Evolutionary conservation across 371 early-diverging fungal species (phyloP).

Genomic region (Scutellospora calospora): DNA sequence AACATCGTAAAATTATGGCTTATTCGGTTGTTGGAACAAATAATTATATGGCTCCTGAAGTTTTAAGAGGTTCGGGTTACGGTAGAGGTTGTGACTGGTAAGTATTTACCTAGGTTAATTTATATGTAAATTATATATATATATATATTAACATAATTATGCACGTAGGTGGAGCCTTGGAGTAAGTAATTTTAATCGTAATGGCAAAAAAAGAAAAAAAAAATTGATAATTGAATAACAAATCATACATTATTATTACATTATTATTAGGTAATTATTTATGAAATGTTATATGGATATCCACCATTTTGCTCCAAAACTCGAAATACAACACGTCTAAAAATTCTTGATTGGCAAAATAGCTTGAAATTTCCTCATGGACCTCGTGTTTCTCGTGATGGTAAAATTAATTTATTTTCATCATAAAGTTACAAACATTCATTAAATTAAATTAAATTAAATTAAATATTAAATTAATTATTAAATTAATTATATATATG

Average conservation of each 20-base stretch:
- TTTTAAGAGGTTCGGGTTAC: slow-evolving; percentile 67
- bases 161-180: slow-evolving; percentile 56
- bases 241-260: not conserved
- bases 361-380: slow-evolving; percentile 59
- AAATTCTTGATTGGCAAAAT: slow-evolving; percentile 68
- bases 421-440: not conserved
- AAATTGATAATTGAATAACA: not conserved
- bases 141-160: too few relatives aligned
- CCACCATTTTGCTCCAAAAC: slow-evolving; percentile 77
- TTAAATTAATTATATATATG: not conserved
- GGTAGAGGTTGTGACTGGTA: slow-evolving; percentile 73
- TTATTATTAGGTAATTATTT: slow-evolving; percentile 64
- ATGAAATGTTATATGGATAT: slow-evolving; percentile 76
- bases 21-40: slow-evolving; percentile 87
- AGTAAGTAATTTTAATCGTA: slow-evolving; percentile 62
- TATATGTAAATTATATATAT: slow-evolving; percentile 57
- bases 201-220: not conserved
- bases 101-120: slow-evolving; percentile 52
- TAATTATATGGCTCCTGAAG: slow-evolving; percentile 87
- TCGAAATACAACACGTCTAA: slow-evolving; percentile 62
- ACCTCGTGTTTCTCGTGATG: slow-evolving; percentile 57
- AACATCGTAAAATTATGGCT: slow-evolving; percentile 63
- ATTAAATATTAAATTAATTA: not conserved
- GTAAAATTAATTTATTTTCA: not conserved
- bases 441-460: not conserved